phyloP scores from a whole-genome alignment of 805 yeast genomes.

The Ogataea allantospora region DNA sequence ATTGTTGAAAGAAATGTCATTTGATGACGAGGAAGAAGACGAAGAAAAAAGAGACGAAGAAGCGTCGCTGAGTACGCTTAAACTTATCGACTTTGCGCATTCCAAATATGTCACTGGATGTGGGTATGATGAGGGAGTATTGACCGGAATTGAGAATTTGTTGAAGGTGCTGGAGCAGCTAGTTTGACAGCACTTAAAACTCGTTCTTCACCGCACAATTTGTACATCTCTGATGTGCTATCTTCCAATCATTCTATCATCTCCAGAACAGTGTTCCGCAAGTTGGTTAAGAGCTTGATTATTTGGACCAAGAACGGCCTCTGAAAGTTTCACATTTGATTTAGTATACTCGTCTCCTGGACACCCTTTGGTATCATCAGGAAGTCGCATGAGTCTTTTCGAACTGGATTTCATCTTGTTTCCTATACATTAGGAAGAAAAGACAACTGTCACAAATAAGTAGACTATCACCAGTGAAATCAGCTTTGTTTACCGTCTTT shows the following conservation, averaged over 20 bases:
- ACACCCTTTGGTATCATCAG: slow-evolving; percentile 69
- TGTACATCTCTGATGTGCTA: slow-evolving; percentile 88
- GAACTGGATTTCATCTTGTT: slow-evolving; percentile 75
- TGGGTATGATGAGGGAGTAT: slow-evolving; percentile 69
- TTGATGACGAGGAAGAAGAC: slow-evolving; percentile 30
- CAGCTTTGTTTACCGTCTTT: slow-evolving; percentile 62
- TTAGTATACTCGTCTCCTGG: slow-evolving; percentile 97
- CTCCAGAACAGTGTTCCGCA: slow-evolving; percentile 44
- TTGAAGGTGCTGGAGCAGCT: slow-evolving; percentile 40
- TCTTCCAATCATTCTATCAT: slow-evolving; percentile 77
- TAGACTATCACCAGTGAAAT: slow-evolving; percentile 94
- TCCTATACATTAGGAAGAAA: slow-evolving; percentile 89
- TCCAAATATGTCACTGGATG: slow-evolving; percentile 58
- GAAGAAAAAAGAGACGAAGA: slow-evolving; percentile 25
- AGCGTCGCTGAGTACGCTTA: slow-evolving; percentile 51
- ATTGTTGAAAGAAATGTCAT: slow-evolving; percentile 23
- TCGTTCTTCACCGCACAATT: slow-evolving; percentile 10
- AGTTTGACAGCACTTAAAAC: slow-evolving; percentile 3
- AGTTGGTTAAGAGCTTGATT: slow-evolving; percentile 52
- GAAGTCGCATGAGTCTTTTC: slow-evolving; percentile 58
- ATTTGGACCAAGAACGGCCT: slow-evolving; percentile 51
- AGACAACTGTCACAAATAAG: slow-evolving; percentile 95
- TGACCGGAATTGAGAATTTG: slow-evolving; percentile 68
- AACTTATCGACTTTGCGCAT: slow-evolving; percentile 90
- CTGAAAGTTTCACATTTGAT: slow-evolving; percentile 76